Evolutionary conservation across 1,284 basidiomycete species (phyloP), one percentile per base, ranked within the genome.

Genomic region (Phylloporus sp.): DNA sequence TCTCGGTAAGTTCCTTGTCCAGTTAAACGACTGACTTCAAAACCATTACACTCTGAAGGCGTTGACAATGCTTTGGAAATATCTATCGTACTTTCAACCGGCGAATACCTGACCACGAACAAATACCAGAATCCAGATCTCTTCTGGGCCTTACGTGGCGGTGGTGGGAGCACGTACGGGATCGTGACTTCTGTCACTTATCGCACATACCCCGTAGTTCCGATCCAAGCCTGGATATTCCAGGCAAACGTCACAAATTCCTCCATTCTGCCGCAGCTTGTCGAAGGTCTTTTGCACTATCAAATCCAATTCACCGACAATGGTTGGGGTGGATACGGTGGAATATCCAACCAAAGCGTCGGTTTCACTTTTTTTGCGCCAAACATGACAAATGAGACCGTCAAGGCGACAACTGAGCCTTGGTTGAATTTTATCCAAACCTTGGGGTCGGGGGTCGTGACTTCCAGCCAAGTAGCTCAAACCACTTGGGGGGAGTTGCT

Each of bases 61-160:
- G 49, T 50, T n/a, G 50, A 32, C 50, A 52, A 20, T 42, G 40
- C 12, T 20, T 42, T 6, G 40, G 40, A 42, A 42, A 18, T 18
- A 42, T 42, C 20, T 18, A 13, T 74, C 5, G 66, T 76, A 1
- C 65, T 68, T 26, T 68, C 69, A 53, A 66, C 66, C 1, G 64
- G 67, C 3, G 56, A 67, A 37, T 64, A 60, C 28, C 46, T 74
- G 52, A 62, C 55, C 5, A 58, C 60, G 47, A 75, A 74, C 44
- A 31, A 47, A 3, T 52, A 72, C 49, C 68, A 72, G 29, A 50
- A 66, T 10, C 12, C 46, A 5, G 64, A 72, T 29, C 68, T 55
- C 8, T 86, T 84, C 72, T 85, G 82, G 79, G 83, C 83, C 0
- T 68, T 86, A 57, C 78, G 81, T 29, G 84, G 84, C 2, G 84